Evolutionary conservation across 257 asterid species (phyloP), one percentile per base, ranked within the genome.

Genomic region (Solanum pinnatisectum): DNA sequence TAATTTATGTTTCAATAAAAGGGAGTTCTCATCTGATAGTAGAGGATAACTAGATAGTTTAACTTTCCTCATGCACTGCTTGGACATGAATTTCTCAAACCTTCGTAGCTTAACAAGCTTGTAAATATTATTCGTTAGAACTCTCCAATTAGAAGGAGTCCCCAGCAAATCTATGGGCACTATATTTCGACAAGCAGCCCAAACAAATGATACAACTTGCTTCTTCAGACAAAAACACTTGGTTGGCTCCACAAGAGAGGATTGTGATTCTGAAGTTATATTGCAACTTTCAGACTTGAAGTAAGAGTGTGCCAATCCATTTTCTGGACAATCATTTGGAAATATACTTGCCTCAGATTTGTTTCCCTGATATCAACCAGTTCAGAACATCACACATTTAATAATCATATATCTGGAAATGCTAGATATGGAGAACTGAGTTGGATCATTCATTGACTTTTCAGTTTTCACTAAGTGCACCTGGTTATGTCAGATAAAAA

Each of bases 111-210:
- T 90, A 87, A 97, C 90, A 84, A 97, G 91, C 89, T 88, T 95
- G 59, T 97, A 92, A 88, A 97, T 93, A 89, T 94, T 94, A 87
- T 90, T 96, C 89, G 95, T 94, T 72, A 97, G 84, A 77, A 91
- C 39, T 89, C 96, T 94, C 98, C 96, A 92, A 88, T 92, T 95
- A 87, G 93, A 93, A 79, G 94, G 91, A 89, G 88, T 92, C 72
- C 99, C 99, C 39, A 97, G 92, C 92, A 97, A 88, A 67, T 88
- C 88, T 78, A 86, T 63, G 81, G 99, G 99, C 88, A 97, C 92
- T 65, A 97, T 91, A 87, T 96, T 94, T 92, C 98, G 92, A 92
- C 98, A 93, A 88, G 93, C 90, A 82, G 99, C 96, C 98, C 98
- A 96, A 79, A 94, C 87, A 89, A 94, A 97, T 20, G 98, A 94